phyloP scores from a whole-genome alignment of 78 protist genomes.

The Emiliania huxleyi region DNA sequence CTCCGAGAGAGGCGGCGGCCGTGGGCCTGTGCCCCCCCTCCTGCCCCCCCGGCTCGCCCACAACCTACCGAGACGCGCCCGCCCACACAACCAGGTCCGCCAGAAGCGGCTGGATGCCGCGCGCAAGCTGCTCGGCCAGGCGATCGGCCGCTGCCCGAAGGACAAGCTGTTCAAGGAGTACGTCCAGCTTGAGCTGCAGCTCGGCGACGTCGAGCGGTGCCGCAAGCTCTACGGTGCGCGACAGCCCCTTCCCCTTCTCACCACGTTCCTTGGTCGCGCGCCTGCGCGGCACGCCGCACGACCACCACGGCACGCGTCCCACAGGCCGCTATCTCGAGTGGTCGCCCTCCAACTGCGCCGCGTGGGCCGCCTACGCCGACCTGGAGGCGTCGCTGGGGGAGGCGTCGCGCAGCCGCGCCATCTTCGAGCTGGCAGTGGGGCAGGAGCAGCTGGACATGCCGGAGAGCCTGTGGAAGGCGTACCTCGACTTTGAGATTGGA shows the following conservation, averaged over 20 bases:
- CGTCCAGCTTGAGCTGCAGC: slow-evolving; percentile 76
- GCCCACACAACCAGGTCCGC: not conserved
- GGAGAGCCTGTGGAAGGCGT: slow-evolving; percentile 90
- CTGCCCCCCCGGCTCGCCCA: slow-evolving; percentile 51
- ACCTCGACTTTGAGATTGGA: slow-evolving; percentile 56
- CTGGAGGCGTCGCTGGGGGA: slow-evolving; percentile 83
- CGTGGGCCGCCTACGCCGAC: slow-evolving; percentile 82
- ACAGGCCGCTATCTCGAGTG: slow-evolving; percentile 76
- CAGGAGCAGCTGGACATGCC: slow-evolving; percentile 92
- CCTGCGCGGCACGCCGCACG: no score
- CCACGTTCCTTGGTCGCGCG: no score
- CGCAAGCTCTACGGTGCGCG: not conserved
- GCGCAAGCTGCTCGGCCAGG: slow-evolving; percentile 60
- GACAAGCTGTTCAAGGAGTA: slow-evolving; percentile 74
- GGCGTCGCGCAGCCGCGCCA: slow-evolving; percentile 71
- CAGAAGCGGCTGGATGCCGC: not conserved
- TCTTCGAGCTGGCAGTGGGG: slow-evolving; percentile 84
- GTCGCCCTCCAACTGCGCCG: slow-evolving; percentile 68
- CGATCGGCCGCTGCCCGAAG: slow-evolving; percentile 74
- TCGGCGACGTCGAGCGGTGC: slow-evolving; percentile 77
- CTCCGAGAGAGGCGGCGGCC: not conserved
- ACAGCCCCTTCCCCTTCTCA: no score
- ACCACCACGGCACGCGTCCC: no score
- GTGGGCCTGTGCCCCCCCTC: slow-evolving; percentile 73
- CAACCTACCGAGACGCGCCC: not conserved